These are phyloP conservation scores for Pichia sp. DNA, from an alignment of 1,139 yeast genomes.

Conservation along the genomic window DNA sequence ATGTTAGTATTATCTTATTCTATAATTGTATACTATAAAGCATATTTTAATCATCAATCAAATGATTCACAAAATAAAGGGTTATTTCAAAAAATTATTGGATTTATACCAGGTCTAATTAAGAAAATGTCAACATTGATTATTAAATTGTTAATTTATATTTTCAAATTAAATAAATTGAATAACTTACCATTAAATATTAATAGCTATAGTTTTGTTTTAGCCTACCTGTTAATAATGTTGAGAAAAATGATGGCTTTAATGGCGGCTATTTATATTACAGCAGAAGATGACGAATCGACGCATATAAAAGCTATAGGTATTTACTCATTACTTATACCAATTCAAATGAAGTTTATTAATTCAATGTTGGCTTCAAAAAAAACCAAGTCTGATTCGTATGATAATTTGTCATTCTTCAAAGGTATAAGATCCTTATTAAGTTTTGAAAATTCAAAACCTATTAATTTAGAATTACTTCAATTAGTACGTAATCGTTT, in stretches of 20 bases:
- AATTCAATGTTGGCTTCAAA: neutral
- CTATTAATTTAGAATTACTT: neutral
- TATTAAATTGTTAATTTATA: neutral
- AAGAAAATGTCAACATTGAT: slow-evolving; percentile 11
- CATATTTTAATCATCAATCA: neutral
- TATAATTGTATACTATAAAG: slow-evolving; percentile 20
- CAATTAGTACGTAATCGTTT: slow-evolving; percentile 15
- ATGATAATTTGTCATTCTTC: neutral
- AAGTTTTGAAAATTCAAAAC: neutral
- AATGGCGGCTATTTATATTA: slow-evolving; percentile 23
- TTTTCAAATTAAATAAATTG: neutral
- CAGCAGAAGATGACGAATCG: slow-evolving; percentile 24
- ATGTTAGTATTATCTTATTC: slow-evolving; percentile 19
- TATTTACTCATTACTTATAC: slow-evolving; percentile 19
- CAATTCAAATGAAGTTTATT: slow-evolving; percentile 24
- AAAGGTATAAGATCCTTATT: slow-evolving; percentile 3
- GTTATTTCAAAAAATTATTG: slow-evolving; percentile 11
- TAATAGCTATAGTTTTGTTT: slow-evolving; percentile 4
- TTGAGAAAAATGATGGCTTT: slow-evolving; percentile 24
- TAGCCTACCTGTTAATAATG: slow-evolving; percentile 22
- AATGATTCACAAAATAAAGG: slow-evolving; percentile 8
- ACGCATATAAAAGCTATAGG: slow-evolving; percentile 23
- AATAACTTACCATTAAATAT: neutral
- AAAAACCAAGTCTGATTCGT: neutral
- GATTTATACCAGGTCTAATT: slow-evolving; percentile 19